Evolutionary conservation across 257 asterid species (phyloP).

Genomic region (Dorcoceras hygrometricum): DNA sequence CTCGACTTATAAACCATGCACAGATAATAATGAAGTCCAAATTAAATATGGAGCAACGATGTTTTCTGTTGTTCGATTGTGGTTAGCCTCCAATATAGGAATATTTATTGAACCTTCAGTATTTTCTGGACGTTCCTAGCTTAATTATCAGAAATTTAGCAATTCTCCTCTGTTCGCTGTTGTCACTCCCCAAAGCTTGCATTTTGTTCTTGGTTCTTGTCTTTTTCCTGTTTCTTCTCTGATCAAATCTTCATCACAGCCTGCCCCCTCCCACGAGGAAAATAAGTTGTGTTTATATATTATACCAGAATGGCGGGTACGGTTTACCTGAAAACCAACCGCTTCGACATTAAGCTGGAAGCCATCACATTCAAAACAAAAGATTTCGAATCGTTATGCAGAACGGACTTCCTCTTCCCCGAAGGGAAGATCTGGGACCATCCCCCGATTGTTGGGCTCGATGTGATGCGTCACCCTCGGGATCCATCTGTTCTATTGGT

Average conservation of each 20-base stretch:
- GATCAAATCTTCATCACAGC: background rate
- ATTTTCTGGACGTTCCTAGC: background rate
- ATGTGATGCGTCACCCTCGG: slow-evolving; percentile 85
- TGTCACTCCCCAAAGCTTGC: background rate
- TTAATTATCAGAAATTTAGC: background rate
- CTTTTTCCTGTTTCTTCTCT: background rate
- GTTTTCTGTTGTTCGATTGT: background rate
- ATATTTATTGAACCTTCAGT: background rate
- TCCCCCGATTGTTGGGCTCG: slow-evolving; percentile 74
- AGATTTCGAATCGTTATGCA: slow-evolving; percentile 67
- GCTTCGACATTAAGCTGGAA: slow-evolving; percentile 82
- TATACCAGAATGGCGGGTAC: slow-evolving; percentile 52
- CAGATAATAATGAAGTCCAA: background rate
- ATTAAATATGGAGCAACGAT: background rate
- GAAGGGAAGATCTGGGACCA: slow-evolving; percentile 57
- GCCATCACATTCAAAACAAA: slow-evolving; percentile 75
- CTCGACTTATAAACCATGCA: too few species aligned
- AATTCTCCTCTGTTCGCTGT: background rate
- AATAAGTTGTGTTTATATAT: too few species aligned
- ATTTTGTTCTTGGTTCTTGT: background rate
- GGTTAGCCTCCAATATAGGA: slow-evolving; percentile 20
- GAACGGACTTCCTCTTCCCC: slow-evolving; percentile 71
- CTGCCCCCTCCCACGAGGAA: too few species aligned
- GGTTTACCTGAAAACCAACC: slow-evolving; percentile 63
- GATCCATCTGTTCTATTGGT: slow-evolving; percentile 54